Evolutionary conservation across 2,329 filamentous ascomycete species (phyloP).

Genomic region (Chalaropsis ovoidea): DNA sequence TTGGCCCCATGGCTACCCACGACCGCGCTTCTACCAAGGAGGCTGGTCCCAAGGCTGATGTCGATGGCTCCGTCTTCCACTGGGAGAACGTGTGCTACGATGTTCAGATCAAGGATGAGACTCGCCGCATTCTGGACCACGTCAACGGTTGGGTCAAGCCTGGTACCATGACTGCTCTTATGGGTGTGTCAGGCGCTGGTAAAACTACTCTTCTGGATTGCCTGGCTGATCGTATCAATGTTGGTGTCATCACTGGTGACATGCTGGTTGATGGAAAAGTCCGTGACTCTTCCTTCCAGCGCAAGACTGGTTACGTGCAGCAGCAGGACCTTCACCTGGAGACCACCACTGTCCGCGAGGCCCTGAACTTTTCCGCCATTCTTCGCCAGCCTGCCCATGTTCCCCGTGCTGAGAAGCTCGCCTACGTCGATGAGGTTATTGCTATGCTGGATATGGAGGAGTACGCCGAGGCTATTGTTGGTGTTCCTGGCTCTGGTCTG

Average conservation of each 20-base stretch:
- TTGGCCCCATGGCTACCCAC: constrained; percentile 42
- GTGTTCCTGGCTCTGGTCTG: constrained; percentile 77
- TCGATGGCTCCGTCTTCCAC: constrained; percentile 59
- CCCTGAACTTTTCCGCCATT: constrained; percentile 73
- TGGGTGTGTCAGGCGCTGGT: constrained; percentile 87
- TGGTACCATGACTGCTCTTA: constrained; percentile 77
- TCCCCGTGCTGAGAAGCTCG: constrained; percentile 66
- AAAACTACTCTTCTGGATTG: constrained; percentile 87
- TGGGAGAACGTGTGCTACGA: constrained; percentile 75
- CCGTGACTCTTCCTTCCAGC: constrained; percentile 74
- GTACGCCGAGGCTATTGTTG: constrained; percentile 82
- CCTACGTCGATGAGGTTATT: constrained; percentile 84
- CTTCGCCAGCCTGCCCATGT: constrained; percentile 71
- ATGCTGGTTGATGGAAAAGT: constrained; percentile 59
- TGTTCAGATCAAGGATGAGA: constrained; percentile 66
- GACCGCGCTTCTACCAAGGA: constrained; percentile 31
- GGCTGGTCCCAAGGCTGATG: constrained; percentile 32
- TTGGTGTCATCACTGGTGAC: constrained; percentile 79
- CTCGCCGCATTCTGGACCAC: constrained; percentile 66
- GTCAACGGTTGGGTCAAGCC: constrained; percentile 93
- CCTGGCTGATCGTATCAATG: constrained; percentile 72
- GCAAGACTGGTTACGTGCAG: constrained; percentile 85
- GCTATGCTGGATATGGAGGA: constrained; percentile 81
- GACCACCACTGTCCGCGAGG: constrained; percentile 79
- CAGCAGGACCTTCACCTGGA: constrained; percentile 84